Percentiles rank a stretch among this genome's conserved stretches.
Conservation (phyloP, 768 basidiomycete genomes). For the Leccinum obscurum region DNA sequence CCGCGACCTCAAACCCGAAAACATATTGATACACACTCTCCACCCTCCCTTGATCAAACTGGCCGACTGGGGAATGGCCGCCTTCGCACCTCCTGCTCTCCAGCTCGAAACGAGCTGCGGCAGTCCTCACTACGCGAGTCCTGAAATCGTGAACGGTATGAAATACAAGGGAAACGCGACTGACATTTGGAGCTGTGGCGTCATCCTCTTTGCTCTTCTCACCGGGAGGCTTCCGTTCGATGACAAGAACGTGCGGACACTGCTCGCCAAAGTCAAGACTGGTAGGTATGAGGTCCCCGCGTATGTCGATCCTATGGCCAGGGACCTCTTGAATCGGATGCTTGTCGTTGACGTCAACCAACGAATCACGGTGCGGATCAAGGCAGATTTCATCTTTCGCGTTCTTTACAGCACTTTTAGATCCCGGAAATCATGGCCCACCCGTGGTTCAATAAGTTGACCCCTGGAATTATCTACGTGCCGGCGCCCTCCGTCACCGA, state of each 20-base stretch:
- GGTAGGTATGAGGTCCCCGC: slow-evolving; percentile 84
- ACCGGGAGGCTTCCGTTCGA: slow-evolving; percentile 93
- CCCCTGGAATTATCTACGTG: slow-evolving; percentile 48
- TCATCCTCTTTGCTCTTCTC: slow-evolving; percentile 88
- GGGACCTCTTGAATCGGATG: slow-evolving; percentile 84
- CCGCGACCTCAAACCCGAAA: slow-evolving; percentile 97
- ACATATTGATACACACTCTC: slow-evolving; percentile 86
- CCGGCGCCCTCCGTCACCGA: slow-evolving; percentile 62
- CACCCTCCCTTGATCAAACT: slow-evolving; percentile 88
- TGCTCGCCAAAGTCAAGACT: slow-evolving; percentile 83
- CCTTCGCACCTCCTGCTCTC: slow-evolving; percentile 82
- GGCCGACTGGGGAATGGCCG: slow-evolving; percentile 99
- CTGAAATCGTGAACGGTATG: slow-evolving; percentile 92
- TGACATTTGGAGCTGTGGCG: slow-evolving; percentile 97
- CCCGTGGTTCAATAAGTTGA: slow-evolving; percentile 71
- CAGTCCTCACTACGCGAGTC: slow-evolving; percentile 94
- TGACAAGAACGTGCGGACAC: slow-evolving; percentile 76
- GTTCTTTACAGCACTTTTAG: slow-evolving; percentile 39
- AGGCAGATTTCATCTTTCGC: neutral
- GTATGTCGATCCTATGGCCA: slow-evolving; percentile 79
- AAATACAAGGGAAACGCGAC: slow-evolving; percentile 88
- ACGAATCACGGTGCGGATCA: slow-evolving; percentile 67
- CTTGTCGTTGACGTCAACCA: slow-evolving; percentile 79
- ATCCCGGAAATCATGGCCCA: slow-evolving; percentile 84
- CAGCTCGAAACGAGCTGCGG: slow-evolving; percentile 95